Conservation (phyloP, 2,329 filamentous ascomycete genomes). For the Sporothrix variecibatus region DNA sequence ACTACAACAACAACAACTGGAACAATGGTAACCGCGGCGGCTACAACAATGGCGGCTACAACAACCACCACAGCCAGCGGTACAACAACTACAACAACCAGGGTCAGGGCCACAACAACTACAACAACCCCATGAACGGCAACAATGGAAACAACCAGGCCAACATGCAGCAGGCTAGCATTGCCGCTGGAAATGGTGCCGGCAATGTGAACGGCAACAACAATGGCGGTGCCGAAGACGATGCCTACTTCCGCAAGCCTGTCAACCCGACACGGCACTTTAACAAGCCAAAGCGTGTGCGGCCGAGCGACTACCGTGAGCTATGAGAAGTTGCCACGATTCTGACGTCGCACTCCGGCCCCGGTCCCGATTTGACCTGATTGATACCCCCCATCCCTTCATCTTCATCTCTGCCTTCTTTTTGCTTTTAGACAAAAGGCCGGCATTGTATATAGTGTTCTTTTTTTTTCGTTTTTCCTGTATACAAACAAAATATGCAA, state of each 20-base stretch:
- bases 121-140: neutral
- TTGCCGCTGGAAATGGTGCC: conserved; percentile 31
- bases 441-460: conserved; percentile 6
- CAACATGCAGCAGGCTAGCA: conserved; percentile 29
- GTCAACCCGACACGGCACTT: conserved; percentile 92
- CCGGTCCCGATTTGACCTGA: neutral
- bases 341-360: neutral
- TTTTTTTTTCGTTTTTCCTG: neutral
- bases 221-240: conserved; percentile 68
- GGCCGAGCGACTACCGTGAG: conserved; percentile 90
- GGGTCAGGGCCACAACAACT: neutral
- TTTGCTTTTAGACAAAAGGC: neutral
- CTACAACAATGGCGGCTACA: conserved; percentile 15
- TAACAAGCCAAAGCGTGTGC: conserved; percentile 73
- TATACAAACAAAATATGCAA: neutral
- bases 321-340: conserved; percentile 50
- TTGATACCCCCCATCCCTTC: neutral
- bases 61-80: conserved; percentile 21
- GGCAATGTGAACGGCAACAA: conserved; percentile 30
- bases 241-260: conserved; percentile 92
- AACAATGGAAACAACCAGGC: conserved; percentile 21
- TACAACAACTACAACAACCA: conserved; percentile 25
- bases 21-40: conserved; percentile 28
- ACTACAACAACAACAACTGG: conserved; percentile 24
- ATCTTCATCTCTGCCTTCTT: neutral